Percentiles rank a stretch among this genome's conserved stretches.
These are phyloP conservation scores for Penicillium sp. DNA, from an alignment of 2,329 filamentous ascomycete species.

Conservation along the genomic window DNA sequence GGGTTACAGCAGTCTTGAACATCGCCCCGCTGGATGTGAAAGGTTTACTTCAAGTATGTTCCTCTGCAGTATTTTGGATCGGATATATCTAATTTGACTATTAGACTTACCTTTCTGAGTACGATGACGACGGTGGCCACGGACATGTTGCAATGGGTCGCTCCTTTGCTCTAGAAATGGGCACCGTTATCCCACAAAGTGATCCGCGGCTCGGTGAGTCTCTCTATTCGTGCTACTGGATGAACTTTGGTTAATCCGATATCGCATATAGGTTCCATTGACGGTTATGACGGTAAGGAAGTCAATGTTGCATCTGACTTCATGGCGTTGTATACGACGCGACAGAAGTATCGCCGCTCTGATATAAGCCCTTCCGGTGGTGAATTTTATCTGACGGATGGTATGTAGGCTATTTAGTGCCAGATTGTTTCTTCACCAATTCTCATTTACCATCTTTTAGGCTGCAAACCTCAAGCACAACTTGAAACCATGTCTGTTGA, in stretches of 20 bases:
- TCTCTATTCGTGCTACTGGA: not conserved
- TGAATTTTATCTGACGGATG: slow-evolving; percentile 10
- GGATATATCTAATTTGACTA: not conserved
- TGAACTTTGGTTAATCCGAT: not conserved
- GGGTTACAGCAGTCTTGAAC: slow-evolving; percentile 77
- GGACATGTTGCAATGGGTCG: slow-evolving; percentile 88
- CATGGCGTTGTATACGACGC: slow-evolving; percentile 92
- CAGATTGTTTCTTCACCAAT: too few species aligned
- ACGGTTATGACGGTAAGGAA: slow-evolving; percentile 66
- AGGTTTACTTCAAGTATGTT: slow-evolving; percentile 66
- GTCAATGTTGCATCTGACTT: slow-evolving; percentile 96
- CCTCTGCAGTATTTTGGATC: not conserved
- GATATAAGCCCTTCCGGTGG: slow-evolving; percentile 55
- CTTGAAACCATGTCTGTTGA: slow-evolving; percentile 32
- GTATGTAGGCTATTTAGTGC: too few species aligned
- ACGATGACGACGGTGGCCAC: slow-evolving; percentile 84
- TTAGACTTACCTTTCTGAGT: slow-evolving; percentile 90
- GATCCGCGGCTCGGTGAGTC: slow-evolving; percentile 71
- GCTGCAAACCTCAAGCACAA: slow-evolving; percentile 7
- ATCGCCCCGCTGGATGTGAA: slow-evolving; percentile 91
- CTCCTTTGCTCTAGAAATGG: slow-evolving; percentile 92
- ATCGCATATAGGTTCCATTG: slow-evolving; percentile 60
- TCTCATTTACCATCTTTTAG: slow-evolving; percentile 3
- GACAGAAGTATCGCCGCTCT: slow-evolving; percentile 90
- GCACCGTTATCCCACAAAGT: slow-evolving; percentile 76